Conservation (phyloP, 2,329 filamentous ascomycete species). For the Talaromyces sp. region DNA sequence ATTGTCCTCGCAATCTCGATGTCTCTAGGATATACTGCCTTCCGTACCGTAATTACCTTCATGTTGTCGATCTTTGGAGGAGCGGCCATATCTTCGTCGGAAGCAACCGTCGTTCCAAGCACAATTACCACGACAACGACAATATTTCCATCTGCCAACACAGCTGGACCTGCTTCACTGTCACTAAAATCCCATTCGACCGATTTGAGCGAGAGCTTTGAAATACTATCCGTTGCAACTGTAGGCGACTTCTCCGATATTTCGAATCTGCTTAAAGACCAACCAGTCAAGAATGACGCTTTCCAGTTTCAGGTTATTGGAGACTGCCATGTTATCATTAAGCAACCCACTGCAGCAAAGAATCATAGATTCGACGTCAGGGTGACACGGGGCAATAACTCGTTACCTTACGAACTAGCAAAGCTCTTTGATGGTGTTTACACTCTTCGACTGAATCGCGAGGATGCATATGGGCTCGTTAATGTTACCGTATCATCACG, state of each 20-base stretch:
- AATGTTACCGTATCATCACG: constrained; percentile 44
- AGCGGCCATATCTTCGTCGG: constrained; percentile 21
- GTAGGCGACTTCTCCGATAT: constrained; percentile 24
- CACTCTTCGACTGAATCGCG: constrained; percentile 45
- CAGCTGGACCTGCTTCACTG: constrained; percentile 22
- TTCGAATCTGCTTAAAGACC: constrained; percentile 20
- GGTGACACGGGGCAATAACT: constrained; percentile 40
- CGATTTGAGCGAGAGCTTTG: constrained; percentile 15
- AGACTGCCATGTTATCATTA: constrained; percentile 50
- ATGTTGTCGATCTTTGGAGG: constrained; percentile 24
- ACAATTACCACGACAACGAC: constrained; percentile 19
- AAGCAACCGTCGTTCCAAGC: constrained; percentile 12
- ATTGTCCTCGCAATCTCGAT: constrained; percentile 27
- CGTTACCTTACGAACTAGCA: constrained; percentile 43
- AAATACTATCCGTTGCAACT: constrained; percentile 18
- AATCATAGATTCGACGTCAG: constrained; percentile 46
- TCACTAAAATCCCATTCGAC: constrained; percentile 19
- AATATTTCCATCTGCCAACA: constrained; percentile 19
- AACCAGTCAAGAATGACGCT: constrained; percentile 29
- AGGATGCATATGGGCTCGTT: constrained; percentile 46
- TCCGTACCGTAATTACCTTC: constrained; percentile 23
- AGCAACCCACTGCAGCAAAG: constrained; percentile 45
- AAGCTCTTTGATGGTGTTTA: constrained; percentile 52
- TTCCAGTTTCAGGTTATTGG: constrained; percentile 53
- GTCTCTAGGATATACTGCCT: constrained; percentile 27